Evolutionary conservation across 192 early-diverging fungal species (phyloP).

Genomic region (Mortierella antarctica): DNA sequence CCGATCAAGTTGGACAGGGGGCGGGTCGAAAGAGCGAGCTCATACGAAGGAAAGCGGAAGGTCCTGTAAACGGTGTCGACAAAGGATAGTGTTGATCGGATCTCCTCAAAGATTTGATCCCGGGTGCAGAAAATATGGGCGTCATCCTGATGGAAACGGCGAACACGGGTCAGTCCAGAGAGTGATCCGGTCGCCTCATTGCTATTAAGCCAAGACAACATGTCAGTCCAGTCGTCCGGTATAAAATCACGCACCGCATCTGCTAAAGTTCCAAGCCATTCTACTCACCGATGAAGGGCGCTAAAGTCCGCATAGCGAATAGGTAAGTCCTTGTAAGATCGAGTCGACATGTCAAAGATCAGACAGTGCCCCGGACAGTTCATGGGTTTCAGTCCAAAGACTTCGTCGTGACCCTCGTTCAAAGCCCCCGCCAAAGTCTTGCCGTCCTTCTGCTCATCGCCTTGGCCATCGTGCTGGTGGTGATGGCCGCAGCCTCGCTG

Average conservation of each 20-base stretch:
- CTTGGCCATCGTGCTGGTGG: constrained; percentile 17
- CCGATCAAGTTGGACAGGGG: constrained; percentile 82
- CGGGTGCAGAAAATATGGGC: constrained; percentile 94
- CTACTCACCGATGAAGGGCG: constrained; percentile 85
- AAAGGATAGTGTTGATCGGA: constrained; percentile 78
- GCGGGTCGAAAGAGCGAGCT: constrained; percentile 84
- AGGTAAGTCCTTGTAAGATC: constrained; percentile 91
- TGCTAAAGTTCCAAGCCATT: neutral
- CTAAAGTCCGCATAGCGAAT: constrained; percentile 93
- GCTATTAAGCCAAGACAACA: constrained; percentile 48
- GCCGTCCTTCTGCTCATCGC: constrained; percentile 2
- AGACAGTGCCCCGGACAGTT: constrained; percentile 98
- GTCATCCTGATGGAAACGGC: constrained; percentile 97
- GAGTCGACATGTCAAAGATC: constrained; percentile 81
- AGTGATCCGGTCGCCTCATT: constrained; percentile 94
- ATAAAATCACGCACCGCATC: neutral
- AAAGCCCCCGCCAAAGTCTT: neutral
- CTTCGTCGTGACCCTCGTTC: constrained; percentile 58
- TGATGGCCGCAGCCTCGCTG: constrained; percentile 54
- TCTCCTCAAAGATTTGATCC: constrained; percentile 84
- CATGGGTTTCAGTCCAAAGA: constrained; percentile 96
- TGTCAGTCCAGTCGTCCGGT: neutral
- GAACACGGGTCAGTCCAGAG: constrained; percentile 90
- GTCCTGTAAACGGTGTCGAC: constrained; percentile 82
- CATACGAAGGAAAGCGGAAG: constrained; percentile 83